Percentiles rank a stretch among this genome's conserved stretches.
Evolutionary conservation across 2,329 filamentous ascomycete species (phyloP).

Genomic region (Neurospora crassa): DNA sequence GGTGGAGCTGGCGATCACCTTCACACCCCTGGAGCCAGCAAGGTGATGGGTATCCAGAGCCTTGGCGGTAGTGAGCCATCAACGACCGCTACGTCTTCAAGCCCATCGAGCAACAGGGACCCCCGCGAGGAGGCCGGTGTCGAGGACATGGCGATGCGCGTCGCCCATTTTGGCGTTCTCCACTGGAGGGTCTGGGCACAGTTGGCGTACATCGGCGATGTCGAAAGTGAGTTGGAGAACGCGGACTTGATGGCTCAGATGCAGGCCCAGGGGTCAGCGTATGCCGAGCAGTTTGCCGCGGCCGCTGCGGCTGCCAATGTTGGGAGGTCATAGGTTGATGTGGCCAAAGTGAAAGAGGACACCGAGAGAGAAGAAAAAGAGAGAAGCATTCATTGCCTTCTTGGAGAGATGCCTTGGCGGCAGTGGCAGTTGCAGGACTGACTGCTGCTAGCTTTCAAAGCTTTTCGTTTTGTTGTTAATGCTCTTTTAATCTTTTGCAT

Average conservation of each 20-base stretch:
- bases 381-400: conserved; percentile 61
- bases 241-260: not conserved
- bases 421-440: not conserved
- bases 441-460: not conserved
- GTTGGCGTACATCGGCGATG: conserved; percentile 53
- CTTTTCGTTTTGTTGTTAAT: not conserved
- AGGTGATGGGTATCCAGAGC: conserved; percentile 14
- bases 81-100: not conserved
- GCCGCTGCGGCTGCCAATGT: not conserved
- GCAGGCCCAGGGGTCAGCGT: not conserved
- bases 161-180: conserved; percentile 74
- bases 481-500: not conserved
- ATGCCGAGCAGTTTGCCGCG: not conserved
- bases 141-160: conserved; percentile 61
- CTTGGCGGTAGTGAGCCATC: not conserved
- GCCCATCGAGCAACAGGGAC: conserved; percentile 25
- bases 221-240: conserved; percentile 18
- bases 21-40: conserved; percentile 18
- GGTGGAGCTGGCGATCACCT: not conserved
- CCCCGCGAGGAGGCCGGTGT: conserved; percentile 44
- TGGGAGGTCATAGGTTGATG: not conserved
- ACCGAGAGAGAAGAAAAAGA: conserved; percentile 1
- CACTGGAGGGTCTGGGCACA: conserved; percentile 87
- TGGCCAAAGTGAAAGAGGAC: not conserved
- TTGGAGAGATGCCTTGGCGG: conserved; percentile 62